Evolutionary conservation across 2,329 filamentous ascomycete genomes (phyloP).

Genomic region (Thelonectria rubi): DNA sequence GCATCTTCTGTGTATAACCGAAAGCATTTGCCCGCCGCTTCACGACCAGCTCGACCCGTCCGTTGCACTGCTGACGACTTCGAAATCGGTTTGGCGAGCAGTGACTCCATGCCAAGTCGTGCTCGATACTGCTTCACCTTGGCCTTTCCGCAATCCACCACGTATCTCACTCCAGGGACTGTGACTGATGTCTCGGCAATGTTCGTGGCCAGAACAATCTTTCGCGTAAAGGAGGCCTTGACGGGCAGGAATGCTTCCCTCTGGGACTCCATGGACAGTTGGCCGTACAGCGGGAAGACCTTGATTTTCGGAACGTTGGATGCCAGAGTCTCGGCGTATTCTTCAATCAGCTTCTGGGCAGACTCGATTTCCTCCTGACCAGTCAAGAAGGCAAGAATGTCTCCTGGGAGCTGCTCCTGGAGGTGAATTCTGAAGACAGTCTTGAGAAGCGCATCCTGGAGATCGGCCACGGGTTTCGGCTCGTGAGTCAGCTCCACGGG

Average conservation of each 20-base stretch:
- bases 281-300: constrained; percentile 86
- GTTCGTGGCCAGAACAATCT: constrained; percentile 92
- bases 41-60: constrained; percentile 90
- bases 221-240: constrained; percentile 76
- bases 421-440: constrained; percentile 87
- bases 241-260: constrained; percentile 85
- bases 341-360: constrained; percentile 81
- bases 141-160: constrained; percentile 91
- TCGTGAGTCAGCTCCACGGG: constrained; percentile 84
- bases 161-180: constrained; percentile 89
- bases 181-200: constrained; percentile 99
- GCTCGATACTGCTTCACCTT: constrained; percentile 93
- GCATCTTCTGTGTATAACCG: constrained; percentile 85
- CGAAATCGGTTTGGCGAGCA: constrained; percentile 90
- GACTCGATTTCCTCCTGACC: constrained; percentile 93
- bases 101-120: constrained; percentile 85
- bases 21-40: constrained; percentile 89
- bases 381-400: constrained; percentile 90
- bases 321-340: constrained; percentile 77
- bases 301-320: constrained; percentile 77
- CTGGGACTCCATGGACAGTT: constrained; percentile 86
- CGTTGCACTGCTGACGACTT: constrained; percentile 93
- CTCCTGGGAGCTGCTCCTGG: constrained; percentile 89
- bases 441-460: constrained; percentile 83
- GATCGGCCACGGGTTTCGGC: constrained; percentile 77